Evolutionary conservation across 805 yeast species (phyloP).

Genomic region (Barnettozyma botsteinii): DNA sequence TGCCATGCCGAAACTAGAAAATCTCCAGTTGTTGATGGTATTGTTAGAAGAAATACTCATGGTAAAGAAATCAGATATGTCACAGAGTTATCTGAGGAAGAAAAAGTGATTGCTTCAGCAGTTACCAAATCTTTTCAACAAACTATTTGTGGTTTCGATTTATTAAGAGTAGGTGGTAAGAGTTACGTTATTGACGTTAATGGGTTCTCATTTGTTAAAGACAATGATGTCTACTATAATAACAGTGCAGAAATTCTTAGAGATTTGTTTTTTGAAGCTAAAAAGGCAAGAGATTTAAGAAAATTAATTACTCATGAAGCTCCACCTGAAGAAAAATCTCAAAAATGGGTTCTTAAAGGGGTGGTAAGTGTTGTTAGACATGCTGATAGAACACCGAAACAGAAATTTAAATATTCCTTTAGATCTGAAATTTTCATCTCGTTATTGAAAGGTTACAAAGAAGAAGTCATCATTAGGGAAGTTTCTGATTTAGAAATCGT

Average conservation of each 20-base stretch:
- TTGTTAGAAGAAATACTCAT: slow-evolving; percentile 92
- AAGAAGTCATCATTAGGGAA: slow-evolving; percentile 92
- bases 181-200: slow-evolving; percentile 95
- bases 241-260: slow-evolving; percentile 73
- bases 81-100: slow-evolving; percentile 71
- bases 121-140: slow-evolving; percentile 79
- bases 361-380: slow-evolving; percentile 88
- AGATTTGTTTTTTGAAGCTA: slow-evolving; percentile 62
- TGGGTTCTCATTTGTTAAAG: slow-evolving; percentile 96
- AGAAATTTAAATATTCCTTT: slow-evolving; percentile 93
- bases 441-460: slow-evolving; percentile 86
- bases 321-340: slow-evolving; percentile 39
- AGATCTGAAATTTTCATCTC: slow-evolving; percentile 82
- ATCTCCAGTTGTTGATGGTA: slow-evolving; percentile 99
- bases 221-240: slow-evolving; percentile 81
- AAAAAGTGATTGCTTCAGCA: slow-evolving; percentile 71
- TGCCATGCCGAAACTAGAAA: slow-evolving; percentile 99
- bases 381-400: slow-evolving; percentile 98
- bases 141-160: slow-evolving; percentile 95
- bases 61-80: slow-evolving; percentile 94
- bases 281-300: slow-evolving; percentile 38
- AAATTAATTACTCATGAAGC: slow-evolving; percentile 32
- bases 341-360: slow-evolving; percentile 96
- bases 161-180: slow-evolving; percentile 80
- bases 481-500: slow-evolving; percentile 82